phyloP scores from a whole-genome alignment of 768 basidiomycete species.

The Postia placenta region DNA sequence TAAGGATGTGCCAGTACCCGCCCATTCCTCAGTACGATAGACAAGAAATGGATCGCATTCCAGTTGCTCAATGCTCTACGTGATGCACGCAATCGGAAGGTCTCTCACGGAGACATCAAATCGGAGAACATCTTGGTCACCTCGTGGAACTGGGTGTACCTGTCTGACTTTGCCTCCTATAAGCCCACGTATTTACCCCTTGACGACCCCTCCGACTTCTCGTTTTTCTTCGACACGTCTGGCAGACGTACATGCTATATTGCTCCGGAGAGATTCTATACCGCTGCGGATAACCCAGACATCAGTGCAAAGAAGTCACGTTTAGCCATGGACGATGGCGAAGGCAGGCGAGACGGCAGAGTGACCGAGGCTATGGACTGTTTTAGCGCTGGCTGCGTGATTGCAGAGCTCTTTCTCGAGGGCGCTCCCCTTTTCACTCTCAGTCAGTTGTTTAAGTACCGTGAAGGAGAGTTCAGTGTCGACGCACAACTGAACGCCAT shows the following conservation, averaged over 20 bases:
- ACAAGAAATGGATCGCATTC: constrained; percentile 98
- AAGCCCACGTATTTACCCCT: constrained; percentile 94
- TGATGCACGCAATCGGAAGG: constrained; percentile 75
- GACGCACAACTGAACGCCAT: constrained; percentile 67
- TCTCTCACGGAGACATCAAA: constrained; percentile 98
- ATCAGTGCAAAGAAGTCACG: constrained; percentile 64
- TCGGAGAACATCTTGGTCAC: constrained; percentile 96
- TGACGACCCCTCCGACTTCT: constrained; percentile 96
- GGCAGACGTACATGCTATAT: constrained; percentile 92
- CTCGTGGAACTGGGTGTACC: constrained; percentile 91
- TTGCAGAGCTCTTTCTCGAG: constrained; percentile 94
- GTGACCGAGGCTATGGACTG: constrained; percentile 98
- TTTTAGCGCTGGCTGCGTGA: constrained; percentile 90
- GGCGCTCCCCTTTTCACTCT: constrained; percentile 90
- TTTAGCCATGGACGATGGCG: constrained; percentile 43
- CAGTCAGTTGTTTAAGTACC: constrained; percentile 91
- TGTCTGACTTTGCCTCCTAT: constrained; percentile 92
- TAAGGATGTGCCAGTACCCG: constrained; percentile 62
- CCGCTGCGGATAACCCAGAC: constrained; percentile 55
- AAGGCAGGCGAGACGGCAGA: constrained; percentile 68
- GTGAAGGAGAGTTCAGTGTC: constrained; percentile 77
- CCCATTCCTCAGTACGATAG: constrained; percentile 84
- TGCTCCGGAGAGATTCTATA: constrained; percentile 94
- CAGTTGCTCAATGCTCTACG: constrained; percentile 84
- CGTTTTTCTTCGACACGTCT: constrained; percentile 96